Evolutionary conservation across 2,329 filamentous ascomycete genomes (phyloP).

Genomic region (Ophiosphaerella narmari): DNA sequence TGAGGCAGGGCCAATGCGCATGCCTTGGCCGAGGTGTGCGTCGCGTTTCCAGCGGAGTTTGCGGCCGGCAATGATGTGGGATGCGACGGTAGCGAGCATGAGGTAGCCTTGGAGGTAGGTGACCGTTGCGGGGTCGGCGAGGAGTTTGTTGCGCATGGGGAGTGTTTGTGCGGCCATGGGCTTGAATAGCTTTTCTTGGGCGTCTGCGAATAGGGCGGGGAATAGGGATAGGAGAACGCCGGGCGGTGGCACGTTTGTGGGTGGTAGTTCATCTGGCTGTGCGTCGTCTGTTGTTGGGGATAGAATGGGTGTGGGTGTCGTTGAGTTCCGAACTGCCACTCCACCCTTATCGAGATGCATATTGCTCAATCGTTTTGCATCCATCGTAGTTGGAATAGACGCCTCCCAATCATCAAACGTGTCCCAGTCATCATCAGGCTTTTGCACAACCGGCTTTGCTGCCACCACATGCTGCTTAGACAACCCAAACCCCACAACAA

Average conservation of each 20-base stretch:
- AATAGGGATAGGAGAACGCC: constrained; percentile 80
- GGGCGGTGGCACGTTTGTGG: constrained; percentile 87
- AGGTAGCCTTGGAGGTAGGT: constrained; percentile 69
- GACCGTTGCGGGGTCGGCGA: constrained; percentile 66
- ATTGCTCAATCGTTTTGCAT: constrained; percentile 10
- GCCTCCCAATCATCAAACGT: constrained; percentile 52
- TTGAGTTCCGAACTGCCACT: neutral
- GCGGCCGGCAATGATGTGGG: constrained; percentile 81
- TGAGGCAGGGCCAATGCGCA: constrained; percentile 79
- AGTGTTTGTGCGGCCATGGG: constrained; percentile 64
- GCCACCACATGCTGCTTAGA: constrained; percentile 4
- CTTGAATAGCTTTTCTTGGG: constrained; percentile 67
- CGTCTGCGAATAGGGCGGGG: constrained; percentile 69
- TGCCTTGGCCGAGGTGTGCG: constrained; percentile 79
- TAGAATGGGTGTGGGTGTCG: constrained; percentile 22
- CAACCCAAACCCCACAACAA: constrained; percentile 16
- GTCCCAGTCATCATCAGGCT: constrained; percentile 50
- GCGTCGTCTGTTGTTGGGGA: constrained; percentile 27
- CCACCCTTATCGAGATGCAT: constrained; percentile 2
- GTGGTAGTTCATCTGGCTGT: constrained; percentile 56
- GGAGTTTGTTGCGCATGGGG: constrained; percentile 64
- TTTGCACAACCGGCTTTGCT: constrained; percentile 5
- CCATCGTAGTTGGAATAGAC: constrained; percentile 30
- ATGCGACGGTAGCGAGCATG: constrained; percentile 67
- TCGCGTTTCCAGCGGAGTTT: constrained; percentile 91